These are phyloP conservation scores for Mariannaea sp. DNA, from an alignment of 2,329 filamentous ascomycete species.

Conservation along the genomic window DNA sequence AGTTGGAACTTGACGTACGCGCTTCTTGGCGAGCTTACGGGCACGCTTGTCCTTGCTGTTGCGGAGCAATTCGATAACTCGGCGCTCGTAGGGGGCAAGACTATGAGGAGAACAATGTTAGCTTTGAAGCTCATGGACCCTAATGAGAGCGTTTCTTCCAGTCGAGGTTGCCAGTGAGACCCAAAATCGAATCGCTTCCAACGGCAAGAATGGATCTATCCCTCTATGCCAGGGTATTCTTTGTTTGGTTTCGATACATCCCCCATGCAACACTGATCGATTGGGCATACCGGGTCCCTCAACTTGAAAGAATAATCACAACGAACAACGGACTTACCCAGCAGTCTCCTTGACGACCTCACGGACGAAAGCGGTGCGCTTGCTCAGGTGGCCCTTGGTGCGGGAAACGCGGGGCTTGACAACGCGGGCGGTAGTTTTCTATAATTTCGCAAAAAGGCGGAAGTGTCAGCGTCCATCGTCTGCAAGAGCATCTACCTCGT, in stretches of 20 bases:
- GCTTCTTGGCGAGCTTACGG: conserved; percentile 99
- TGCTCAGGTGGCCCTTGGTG: conserved; percentile 95
- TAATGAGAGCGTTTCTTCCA: neutral
- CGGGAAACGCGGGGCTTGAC: conserved; percentile 78
- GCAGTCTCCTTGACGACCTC: conserved; percentile 98
- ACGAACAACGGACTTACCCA: conserved; percentile 67
- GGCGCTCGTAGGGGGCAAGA: conserved; percentile 94
- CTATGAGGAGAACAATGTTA: conserved; percentile 50
- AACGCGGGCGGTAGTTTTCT: conserved; percentile 84
- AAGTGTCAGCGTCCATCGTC: conserved; percentile 67
- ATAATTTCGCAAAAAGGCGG: conserved; percentile 44
- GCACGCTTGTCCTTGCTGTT: conserved; percentile 99
- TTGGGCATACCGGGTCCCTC: no score
- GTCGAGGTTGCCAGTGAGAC: neutral
- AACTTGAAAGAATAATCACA: neutral
- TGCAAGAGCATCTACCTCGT: conserved; percentile 45
- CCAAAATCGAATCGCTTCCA: neutral
- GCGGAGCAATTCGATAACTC: conserved; percentile 97
- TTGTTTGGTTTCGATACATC: neutral
- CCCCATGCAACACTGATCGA: neutral
- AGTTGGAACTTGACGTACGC: conserved; percentile 62
- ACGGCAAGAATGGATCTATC: no score
- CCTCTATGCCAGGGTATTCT: neutral
- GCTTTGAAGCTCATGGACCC: neutral
- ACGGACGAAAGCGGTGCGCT: conserved; percentile 95